phyloP scores from a whole-genome alignment of 225 moss, liverwort and hornwort genomes.

The Climacium dendroides region DNA sequence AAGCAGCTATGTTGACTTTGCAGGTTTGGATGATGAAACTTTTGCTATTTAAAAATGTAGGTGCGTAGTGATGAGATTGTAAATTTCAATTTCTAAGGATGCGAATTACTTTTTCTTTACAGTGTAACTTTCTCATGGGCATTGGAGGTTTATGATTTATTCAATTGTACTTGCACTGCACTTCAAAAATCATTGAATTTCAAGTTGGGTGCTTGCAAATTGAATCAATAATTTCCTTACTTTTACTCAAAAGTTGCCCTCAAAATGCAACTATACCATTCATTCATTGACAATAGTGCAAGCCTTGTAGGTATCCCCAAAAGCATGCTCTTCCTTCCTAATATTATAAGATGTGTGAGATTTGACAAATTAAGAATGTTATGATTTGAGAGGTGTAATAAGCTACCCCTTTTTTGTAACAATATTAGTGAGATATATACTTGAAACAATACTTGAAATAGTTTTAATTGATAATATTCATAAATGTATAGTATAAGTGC shows the following conservation, averaged over 20 bases:
- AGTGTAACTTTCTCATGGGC: neutral
- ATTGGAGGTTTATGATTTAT: neutral
- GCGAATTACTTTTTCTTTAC: neutral
- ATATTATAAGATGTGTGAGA: no score
- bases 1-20: neutral
- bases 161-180: neutral
- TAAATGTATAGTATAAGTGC: no score
- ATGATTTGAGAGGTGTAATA: no score
- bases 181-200: neutral
- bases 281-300: no score
- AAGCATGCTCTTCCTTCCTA: no score
- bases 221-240: neutral
- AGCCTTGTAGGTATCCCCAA: no score
- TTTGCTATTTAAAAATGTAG: neutral
- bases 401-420: no score
- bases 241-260: neutral
- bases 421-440: no score
- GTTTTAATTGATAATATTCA: no score
- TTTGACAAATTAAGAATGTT: no score
- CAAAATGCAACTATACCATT: no score
- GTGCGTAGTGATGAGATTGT: neutral
- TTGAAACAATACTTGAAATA: no score
- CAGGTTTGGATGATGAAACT: constrained; percentile 3
- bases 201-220: neutral
- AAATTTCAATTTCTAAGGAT: neutral